A percentile compares a stretch with the other conserved stretches of the same genome.
Conservation (phyloP, 2,329 filamentous ascomycete species). For the Ophiostoma sp. region DNA sequence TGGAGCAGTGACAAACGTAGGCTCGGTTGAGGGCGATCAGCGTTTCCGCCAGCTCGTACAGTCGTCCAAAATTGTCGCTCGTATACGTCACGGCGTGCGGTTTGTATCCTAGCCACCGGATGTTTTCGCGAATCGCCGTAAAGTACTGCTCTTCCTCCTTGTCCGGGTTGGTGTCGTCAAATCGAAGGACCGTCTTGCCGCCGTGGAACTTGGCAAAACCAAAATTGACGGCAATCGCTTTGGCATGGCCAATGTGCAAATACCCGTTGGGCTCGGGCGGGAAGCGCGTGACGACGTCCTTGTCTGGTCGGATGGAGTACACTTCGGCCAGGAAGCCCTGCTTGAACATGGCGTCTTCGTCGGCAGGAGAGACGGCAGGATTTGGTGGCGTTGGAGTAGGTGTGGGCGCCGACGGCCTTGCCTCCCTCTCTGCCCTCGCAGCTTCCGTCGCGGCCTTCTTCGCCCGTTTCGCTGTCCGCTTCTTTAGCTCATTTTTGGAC, state of each 20-base stretch:
- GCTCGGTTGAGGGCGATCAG: slow-evolving; percentile 65
- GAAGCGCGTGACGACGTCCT: slow-evolving; percentile 68
- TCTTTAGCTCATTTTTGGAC: slow-evolving; percentile 64
- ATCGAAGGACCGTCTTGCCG: slow-evolving; percentile 46
- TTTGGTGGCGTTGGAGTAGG: not conserved
- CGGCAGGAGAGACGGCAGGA: slow-evolving; percentile 43
- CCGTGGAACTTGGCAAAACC: slow-evolving; percentile 85
- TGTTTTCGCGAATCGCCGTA: slow-evolving; percentile 79
- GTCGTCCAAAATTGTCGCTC: slow-evolving; percentile 82
- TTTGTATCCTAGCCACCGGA: slow-evolving; percentile 79
- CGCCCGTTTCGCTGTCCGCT: slow-evolving; percentile 57
- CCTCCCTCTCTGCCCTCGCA: slow-evolving; percentile 19
- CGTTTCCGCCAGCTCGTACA: slow-evolving; percentile 87
- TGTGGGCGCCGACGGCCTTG: not conserved
- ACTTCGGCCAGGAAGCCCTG: slow-evolving; percentile 73
- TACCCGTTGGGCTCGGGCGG: slow-evolving; percentile 91
- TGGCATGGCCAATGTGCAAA: slow-evolving; percentile 89
- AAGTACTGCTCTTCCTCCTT: slow-evolving; percentile 91
- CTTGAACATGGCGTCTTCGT: slow-evolving; percentile 73
- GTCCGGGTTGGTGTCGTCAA: slow-evolving; percentile 91
- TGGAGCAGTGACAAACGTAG: slow-evolving; percentile 87
- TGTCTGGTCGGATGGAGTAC: slow-evolving; percentile 65
- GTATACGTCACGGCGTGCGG: slow-evolving; percentile 81
- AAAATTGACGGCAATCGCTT: slow-evolving; percentile 95
- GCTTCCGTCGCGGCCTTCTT: slow-evolving; percentile 52